Evolutionary conservation across 2,329 filamentous ascomycete species (phyloP), one percentile per base, ranked within the genome.

Genomic region (Diaporthe citrichinensis): DNA sequence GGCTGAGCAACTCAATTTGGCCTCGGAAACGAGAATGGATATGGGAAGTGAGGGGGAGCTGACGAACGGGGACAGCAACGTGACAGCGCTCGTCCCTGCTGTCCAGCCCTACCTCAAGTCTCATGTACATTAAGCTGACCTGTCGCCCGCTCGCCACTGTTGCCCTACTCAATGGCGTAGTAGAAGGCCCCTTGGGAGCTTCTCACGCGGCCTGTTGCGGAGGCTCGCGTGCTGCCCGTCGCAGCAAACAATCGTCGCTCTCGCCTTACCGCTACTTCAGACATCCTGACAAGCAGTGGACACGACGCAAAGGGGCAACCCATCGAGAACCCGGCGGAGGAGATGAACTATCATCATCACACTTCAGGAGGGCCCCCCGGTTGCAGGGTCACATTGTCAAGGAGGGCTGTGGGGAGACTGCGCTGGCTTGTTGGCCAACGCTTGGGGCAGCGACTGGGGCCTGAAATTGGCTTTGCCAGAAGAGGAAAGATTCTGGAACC

Each of bases 401-500:
- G 59, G 62, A 74, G 46, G 61, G 68, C 58, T 59, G 76, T 76
- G 74, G 74, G 74, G 71, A 72, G 59, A 62, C 59, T 57, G 51
- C 34, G 69, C 36, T 39, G 67, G 68, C 75, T 76, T 53, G 72
- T 34, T 76, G 76, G 76, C 58, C 74, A 57, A 71, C 69, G 74
- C 74, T 72, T 72, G 57, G 58, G 51, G 25, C 44, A 72, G 12
- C 31, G 46, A 71, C 73, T 69, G 73, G 75, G 75, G 55, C 53
- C 49, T 55, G 36, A 65, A 65, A 41, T 76, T 55, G 71, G 55
- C 73, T 74, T 72, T 71, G 25, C 76, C 62, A 53, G 25, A 73
- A 73, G 36, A 3, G 71, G 76, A 51, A 77, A 65, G 53, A 28
- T 76, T 77, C 74, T 72, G 75, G 76, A 77, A 76, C 49, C 59